These are phyloP conservation scores for Chimonanthus salicifolius DNA, from an alignment of 164 flowering plant genomes.

Conservation along the genomic window DNA sequence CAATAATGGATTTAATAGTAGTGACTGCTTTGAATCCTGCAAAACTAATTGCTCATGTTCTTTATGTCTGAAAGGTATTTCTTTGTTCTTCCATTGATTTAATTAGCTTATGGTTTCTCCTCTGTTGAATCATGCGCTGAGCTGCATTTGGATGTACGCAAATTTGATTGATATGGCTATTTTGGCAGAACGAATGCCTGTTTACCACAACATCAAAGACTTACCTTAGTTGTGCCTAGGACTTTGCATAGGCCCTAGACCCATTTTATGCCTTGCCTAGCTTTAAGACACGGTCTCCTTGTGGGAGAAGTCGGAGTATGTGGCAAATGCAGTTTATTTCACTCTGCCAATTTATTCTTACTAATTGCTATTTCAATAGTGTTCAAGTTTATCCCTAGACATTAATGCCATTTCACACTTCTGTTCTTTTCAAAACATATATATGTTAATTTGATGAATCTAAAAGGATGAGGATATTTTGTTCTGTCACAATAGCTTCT, in stretches of 20 bases:
- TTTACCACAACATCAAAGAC: too few relatives aligned
- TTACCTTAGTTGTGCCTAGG: too few relatives aligned
- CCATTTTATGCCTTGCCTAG: background rate
- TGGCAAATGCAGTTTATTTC: too few relatives aligned
- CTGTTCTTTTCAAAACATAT: background rate
- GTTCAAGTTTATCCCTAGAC: background rate
- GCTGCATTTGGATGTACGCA: background rate
- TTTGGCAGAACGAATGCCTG: background rate
- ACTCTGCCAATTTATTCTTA: background rate
- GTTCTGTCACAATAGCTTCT: slow-evolving; percentile 51
- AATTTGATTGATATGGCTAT: background rate
- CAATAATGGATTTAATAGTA: slow-evolving; percentile 21
- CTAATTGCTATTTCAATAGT: background rate
- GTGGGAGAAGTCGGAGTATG: too few relatives aligned
- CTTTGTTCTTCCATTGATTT: slow-evolving; percentile 2
- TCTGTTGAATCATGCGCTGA: background rate
- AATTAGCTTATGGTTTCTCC: background rate
- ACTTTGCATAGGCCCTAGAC: too few relatives aligned
- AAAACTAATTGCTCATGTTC: slow-evolving; percentile 66
- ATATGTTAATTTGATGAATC: background rate
- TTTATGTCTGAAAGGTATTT: slow-evolving; percentile 80
- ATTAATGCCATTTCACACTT: background rate
- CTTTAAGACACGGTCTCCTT: background rate
- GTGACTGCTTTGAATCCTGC: slow-evolving; percentile 27
- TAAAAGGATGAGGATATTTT: background rate